Base-by-base conservation (phyloP, 1,284 basidiomycete species). In the Vanrija pseudolonga region DNA sequence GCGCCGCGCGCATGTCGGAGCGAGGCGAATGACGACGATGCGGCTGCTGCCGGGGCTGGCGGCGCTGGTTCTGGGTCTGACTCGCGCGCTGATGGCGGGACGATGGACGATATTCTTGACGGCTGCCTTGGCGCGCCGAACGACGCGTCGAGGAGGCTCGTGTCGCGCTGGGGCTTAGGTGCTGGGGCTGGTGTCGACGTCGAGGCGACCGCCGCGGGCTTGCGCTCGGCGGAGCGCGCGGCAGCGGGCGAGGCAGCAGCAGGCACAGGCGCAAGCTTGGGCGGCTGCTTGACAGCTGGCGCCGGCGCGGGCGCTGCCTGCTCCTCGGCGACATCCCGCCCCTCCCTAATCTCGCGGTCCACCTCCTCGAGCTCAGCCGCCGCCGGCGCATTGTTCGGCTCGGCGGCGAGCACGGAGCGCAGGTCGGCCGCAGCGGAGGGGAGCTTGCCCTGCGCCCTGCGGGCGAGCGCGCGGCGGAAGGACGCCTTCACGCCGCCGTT, bases 401-500 rank as follows among this genome's bases (percentile, higher is more conserved):
- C 73, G 2, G 24, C 23, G 4, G 17, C 23, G 2, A 58, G 42
- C 15, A 54, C 56, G 11, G 7, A 45, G 17, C 41, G 17, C 23
- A 58, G 28, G n/a, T 58, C 52, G 8, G 11, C 42, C 22, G 6
- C 9, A 8, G 74, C 74, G 6, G 55, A 68, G 14, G 55, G 44
- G 8, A 58, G 53, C 18, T 64, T 44, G 3, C 56, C 59, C 32
- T 71, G 47, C 6, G 65, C 71, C 37, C 71, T 69, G 19, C 68
- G 51, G 8, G 73, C 73, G 20, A 74, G 26, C 0, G 68, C 71
- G 47, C 74, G 47, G 18, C 76, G 50, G 46, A 70, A 77, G 14
- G 65, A 61, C n/a, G 74, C 73, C 51, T 77, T 77, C 39, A 75
- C 51, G 42, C 67, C 38, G 5, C 54, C 38, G 24, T 64, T 56